Conservation (phyloP, 352 stramenopile genomes). For the Pythium aquatile region DNA sequence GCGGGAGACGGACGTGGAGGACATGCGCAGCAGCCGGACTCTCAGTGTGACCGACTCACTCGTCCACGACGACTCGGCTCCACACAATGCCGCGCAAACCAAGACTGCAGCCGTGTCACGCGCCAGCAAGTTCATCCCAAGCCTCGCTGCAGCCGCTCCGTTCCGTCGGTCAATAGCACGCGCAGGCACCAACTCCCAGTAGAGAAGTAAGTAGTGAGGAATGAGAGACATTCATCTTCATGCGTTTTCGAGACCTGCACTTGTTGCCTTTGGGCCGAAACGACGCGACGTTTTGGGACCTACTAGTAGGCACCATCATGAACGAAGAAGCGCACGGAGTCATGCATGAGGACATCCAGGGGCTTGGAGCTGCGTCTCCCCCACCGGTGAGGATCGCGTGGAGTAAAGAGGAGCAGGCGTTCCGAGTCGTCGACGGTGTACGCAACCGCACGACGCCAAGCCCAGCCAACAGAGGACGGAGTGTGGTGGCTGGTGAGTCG, state of each 20-base stretch:
- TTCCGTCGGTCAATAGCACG: slow-evolving; percentile 14
- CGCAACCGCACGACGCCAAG: no score
- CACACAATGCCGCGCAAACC: not conserved
- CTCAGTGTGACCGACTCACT: slow-evolving; percentile 25
- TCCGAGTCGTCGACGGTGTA: slow-evolving; percentile 4
- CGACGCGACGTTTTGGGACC: not conserved
- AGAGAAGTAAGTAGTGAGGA: no score
- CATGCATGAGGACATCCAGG: no score
- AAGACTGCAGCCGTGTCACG: not conserved
- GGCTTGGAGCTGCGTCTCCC: not conserved
- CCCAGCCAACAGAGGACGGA: no score
- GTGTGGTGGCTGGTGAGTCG: no score
- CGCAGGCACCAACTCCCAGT: not conserved
- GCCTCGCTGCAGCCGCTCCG: slow-evolving; percentile 18
- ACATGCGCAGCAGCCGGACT: slow-evolving; percentile 28
- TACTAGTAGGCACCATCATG: not conserved
- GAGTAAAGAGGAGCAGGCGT: slow-evolving; percentile 13
- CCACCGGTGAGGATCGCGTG: slow-evolving; percentile 10
- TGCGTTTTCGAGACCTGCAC: not conserved
- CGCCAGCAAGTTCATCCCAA: slow-evolving; percentile 22
- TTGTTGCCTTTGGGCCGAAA: not conserved
- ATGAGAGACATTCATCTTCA: no score
- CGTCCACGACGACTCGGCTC: not conserved
- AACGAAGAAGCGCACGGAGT: not conserved
- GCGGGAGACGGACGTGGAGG: slow-evolving; percentile 25